Conservation (phyloP, 257 asterid genomes). For the Lithospermum erythrorhizon region DNA sequence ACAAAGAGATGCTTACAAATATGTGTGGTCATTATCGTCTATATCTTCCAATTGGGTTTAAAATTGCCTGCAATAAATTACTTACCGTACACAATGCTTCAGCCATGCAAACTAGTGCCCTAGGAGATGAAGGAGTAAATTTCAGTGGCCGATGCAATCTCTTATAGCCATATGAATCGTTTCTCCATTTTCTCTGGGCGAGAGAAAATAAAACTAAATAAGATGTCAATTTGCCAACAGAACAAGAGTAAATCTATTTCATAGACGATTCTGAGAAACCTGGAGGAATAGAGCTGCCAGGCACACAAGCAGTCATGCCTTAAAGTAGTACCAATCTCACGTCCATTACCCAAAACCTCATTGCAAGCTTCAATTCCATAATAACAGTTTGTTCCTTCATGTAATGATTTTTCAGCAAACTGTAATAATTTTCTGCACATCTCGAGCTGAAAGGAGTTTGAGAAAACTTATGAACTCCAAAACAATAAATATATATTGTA, state of each 20-base stretch:
- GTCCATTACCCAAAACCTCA: slow-evolving; percentile 73
- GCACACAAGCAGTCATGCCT: slow-evolving; percentile 68
- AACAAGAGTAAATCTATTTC: not conserved
- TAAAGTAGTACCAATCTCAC: slow-evolving; percentile 51
- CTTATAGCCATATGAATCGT: slow-evolving; percentile 82
- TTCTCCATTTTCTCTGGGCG: slow-evolving; percentile 74
- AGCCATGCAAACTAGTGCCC: slow-evolving; percentile 68
- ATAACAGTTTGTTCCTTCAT: slow-evolving; percentile 48
- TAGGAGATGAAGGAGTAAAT: slow-evolving; percentile 54
- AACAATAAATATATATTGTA: no score
- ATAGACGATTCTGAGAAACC: slow-evolving; percentile 30
- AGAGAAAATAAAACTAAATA: slow-evolving; percentile 5
- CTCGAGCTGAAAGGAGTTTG: slow-evolving; percentile 33
- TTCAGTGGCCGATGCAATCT: slow-evolving; percentile 76
- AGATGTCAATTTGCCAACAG: not conserved
- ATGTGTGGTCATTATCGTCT: no score
- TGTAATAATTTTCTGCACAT: slow-evolving; percentile 75
- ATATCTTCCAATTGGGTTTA: not conserved
- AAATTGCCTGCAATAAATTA: slow-evolving; percentile 5
- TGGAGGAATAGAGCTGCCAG: slow-evolving; percentile 88
- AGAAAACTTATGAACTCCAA: not conserved
- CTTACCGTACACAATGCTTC: slow-evolving; percentile 73
- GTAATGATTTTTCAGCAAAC: slow-evolving; percentile 54
- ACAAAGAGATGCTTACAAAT: no score
- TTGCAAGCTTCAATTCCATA: slow-evolving; percentile 87